A percentile compares a stretch with the other conserved stretches of the same genome.
These are phyloP conservation scores for Fusarium albidum DNA, from an alignment of 2,329 filamentous ascomycete genomes.

Conservation along the genomic window DNA sequence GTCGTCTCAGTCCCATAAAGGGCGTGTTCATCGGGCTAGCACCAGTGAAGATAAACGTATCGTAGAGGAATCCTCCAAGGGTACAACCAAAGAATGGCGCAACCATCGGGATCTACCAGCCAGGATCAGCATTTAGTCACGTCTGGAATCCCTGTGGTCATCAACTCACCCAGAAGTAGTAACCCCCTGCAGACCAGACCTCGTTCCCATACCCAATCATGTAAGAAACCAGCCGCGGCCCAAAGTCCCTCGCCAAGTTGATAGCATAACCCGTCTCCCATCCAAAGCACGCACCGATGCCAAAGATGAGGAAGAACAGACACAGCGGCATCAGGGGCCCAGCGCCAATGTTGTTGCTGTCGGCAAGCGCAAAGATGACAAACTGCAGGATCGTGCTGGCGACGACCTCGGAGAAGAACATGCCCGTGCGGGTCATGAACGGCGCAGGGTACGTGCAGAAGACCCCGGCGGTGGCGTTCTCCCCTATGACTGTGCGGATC, in stretches of 20 bases:
- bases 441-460: slow-evolving; percentile 76
- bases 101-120: slow-evolving; percentile 71
- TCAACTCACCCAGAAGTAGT: slow-evolving; percentile 74
- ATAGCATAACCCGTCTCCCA: slow-evolving; percentile 82
- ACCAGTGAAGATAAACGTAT: slow-evolving; percentile 74
- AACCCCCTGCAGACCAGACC: slow-evolving; percentile 72
- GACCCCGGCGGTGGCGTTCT: slow-evolving; percentile 71
- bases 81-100: slow-evolving; percentile 71
- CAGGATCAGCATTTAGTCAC: slow-evolving; percentile 6
- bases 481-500: slow-evolving; percentile 67
- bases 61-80: slow-evolving; percentile 73
- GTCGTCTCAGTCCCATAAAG: slow-evolving; percentile 66
- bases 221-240: slow-evolving; percentile 71
- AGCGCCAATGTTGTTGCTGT: slow-evolving; percentile 63
- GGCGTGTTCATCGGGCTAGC: slow-evolving; percentile 75
- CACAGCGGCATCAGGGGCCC: slow-evolving; percentile 65
- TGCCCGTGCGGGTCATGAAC: slow-evolving; percentile 71
- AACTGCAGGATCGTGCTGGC: slow-evolving; percentile 75
- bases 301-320: slow-evolving; percentile 77
- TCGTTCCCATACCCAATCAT: slow-evolving; percentile 72
- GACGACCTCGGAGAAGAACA: slow-evolving; percentile 78
- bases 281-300: slow-evolving; percentile 76
- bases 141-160: neutral
- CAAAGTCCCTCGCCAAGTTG: slow-evolving; percentile 77
- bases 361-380: slow-evolving; percentile 74